These are phyloP conservation scores for Turritis glabra DNA, from an alignment of 345 rosid species.

Conservation along the genomic window DNA sequence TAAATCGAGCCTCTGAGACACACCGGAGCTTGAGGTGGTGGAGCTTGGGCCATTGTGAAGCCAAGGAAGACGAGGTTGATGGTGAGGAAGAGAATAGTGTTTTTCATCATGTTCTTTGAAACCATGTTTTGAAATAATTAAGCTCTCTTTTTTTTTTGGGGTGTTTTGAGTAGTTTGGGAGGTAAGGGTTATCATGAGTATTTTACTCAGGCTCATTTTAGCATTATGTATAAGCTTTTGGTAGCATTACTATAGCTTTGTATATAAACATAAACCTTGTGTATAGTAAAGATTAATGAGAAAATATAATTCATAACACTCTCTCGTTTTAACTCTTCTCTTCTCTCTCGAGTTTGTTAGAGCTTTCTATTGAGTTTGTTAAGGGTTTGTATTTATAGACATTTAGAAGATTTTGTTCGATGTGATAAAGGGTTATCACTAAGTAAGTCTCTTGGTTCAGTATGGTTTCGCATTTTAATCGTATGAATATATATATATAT, in stretches of 20 bases:
- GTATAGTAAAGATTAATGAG: no score
- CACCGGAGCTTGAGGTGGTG: background rate
- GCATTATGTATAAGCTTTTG: no score
- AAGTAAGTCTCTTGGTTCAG: background rate
- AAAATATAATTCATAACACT: no score
- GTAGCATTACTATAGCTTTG: no score
- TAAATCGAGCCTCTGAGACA: background rate
- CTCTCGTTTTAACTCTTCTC: no score
- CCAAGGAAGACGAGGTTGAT: slow-evolving; percentile 21
- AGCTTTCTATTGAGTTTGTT: no score
- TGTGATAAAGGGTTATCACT: background rate
- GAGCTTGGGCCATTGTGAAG: background rate
- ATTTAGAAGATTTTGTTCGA: background rate
- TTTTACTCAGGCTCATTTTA: no score
- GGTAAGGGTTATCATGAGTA: background rate
- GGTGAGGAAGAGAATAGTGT: slow-evolving; percentile 14
- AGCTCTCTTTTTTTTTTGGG: background rate
- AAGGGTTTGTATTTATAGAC: slow-evolving; percentile 1
- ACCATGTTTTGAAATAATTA: background rate
- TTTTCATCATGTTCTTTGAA: background rate
- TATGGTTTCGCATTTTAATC: no score
- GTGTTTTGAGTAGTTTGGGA: background rate
- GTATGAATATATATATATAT: no score
- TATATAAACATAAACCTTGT: no score
- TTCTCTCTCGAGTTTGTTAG: no score